phyloP scores from a whole-genome alignment of 2,329 filamentous ascomycete species.

The Colletotrichum magnum region DNA sequence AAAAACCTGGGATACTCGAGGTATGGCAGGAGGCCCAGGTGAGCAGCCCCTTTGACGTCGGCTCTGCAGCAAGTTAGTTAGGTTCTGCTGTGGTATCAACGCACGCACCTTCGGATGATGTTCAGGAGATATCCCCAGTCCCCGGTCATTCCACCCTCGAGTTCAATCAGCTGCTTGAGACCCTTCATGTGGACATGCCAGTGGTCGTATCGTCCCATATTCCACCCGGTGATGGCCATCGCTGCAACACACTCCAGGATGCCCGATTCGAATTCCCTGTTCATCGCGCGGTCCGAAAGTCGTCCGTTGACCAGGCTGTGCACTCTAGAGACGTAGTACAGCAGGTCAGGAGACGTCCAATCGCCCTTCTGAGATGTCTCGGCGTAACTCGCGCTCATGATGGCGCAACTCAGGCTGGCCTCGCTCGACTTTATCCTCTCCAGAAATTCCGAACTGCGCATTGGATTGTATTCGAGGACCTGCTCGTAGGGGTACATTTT shows the following conservation, averaged over 20 bases:
- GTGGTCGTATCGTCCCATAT: conserved; percentile 47
- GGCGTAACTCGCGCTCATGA: too few relatives aligned
- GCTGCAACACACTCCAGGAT: too few relatives aligned
- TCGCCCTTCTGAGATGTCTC: too few relatives aligned
- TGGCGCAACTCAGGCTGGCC: conserved; percentile 19
- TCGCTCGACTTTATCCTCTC: conserved; percentile 45
- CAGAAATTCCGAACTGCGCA: conserved; percentile 45
- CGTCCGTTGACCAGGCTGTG: too few relatives aligned
- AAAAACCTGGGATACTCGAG: too few relatives aligned
- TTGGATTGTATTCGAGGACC: conserved; percentile 49
- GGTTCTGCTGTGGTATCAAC: background rate
- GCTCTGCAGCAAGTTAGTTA: conserved; percentile 45
- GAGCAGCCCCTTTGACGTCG: conserved; percentile 53
- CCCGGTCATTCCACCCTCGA: conserved; percentile 45
- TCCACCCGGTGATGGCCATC: too few relatives aligned
- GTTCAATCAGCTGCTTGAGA: conserved; percentile 49
- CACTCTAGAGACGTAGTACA: too few relatives aligned
- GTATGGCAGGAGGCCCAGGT: conserved; percentile 49
- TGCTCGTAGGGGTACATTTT: conserved; percentile 52
- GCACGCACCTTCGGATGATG: conserved; percentile 45
- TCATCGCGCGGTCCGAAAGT: too few relatives aligned
- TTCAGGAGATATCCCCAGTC: conserved; percentile 42
- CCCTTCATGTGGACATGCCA: conserved; percentile 56
- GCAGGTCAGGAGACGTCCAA: too few relatives aligned
- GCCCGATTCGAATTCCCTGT: too few relatives aligned